These are phyloP conservation scores for Irpex sp. DNA, from an alignment of 1,284 basidiomycete species.

Conservation along the genomic window DNA sequence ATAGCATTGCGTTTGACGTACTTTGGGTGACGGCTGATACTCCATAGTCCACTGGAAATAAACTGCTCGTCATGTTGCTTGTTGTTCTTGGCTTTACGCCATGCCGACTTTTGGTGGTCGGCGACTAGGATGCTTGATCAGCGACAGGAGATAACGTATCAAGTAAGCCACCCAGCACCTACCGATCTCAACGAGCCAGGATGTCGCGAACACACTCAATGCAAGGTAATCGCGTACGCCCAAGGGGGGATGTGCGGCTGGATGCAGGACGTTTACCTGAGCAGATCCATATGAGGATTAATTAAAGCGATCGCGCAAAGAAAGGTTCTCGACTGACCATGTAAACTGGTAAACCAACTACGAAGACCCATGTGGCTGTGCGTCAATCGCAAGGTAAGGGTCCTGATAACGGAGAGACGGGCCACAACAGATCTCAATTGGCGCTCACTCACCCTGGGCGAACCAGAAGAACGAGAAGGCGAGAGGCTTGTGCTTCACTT, in stretches of 20 bases:
- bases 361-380: slow-evolving; percentile 64
- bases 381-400: slow-evolving; percentile 2
- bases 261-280: slow-evolving; percentile 59
- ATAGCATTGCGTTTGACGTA: slow-evolving; percentile 30
- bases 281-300: slow-evolving; percentile 12
- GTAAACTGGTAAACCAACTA: slow-evolving; percentile 70
- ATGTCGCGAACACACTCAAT: slow-evolving; percentile 54
- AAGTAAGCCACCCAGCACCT: slow-evolving; percentile 1
- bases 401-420: neutral
- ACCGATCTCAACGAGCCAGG: slow-evolving; percentile 57
- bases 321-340: slow-evolving; percentile 31
- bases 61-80: slow-evolving; percentile 76
- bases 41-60: slow-evolving; percentile 71
- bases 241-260: slow-evolving; percentile 53
- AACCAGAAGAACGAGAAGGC: slow-evolving; percentile 69
- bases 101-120: slow-evolving; percentile 68
- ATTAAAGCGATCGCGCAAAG: neutral
- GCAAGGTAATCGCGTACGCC: slow-evolving; percentile 55
- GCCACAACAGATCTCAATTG: neutral
- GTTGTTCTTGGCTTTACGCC: slow-evolving; percentile 60
- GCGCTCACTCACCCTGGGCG: slow-evolving; percentile 48
- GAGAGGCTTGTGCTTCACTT: slow-evolving; percentile 59
- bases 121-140: slow-evolving; percentile 33
- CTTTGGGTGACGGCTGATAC: slow-evolving; percentile 75
- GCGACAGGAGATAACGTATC: neutral